These are phyloP conservation scores for Rhododendron mucronatum DNA, from an alignment of 148 eudicot genomes.

Conservation along the genomic window DNA sequence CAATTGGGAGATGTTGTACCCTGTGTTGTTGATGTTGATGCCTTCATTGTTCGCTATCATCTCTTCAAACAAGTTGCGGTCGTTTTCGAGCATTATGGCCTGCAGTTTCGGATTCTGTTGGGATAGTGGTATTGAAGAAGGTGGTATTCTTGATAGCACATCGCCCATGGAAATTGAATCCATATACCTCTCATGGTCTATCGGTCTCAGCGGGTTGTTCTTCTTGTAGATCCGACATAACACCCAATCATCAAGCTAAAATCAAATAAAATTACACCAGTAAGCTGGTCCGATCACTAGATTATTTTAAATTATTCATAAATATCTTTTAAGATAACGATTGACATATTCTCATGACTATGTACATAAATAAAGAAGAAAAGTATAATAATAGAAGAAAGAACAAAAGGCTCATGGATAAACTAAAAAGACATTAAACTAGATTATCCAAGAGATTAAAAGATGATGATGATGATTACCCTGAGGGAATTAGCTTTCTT, in stretches of 20 bases:
- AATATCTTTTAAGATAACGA: background rate
- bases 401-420: constrained; percentile 13
- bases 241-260: constrained; percentile 87
- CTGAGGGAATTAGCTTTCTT: constrained; percentile 49
- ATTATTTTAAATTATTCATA: background rate
- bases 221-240: constrained; percentile 84
- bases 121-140: constrained; percentile 5
- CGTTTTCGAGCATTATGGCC: constrained; percentile 24
- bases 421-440: background rate
- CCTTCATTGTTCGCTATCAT: constrained; percentile 19
- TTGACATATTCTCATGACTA: background rate
- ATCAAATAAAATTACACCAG: background rate
- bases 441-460: background rate
- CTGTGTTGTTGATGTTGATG: background rate
- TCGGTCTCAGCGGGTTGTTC: constrained; percentile 40
- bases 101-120: constrained; percentile 5
- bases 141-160: constrained; percentile 22
- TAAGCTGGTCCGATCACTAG: background rate
- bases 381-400: background rate
- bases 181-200: constrained; percentile 56
- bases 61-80: constrained; percentile 33
- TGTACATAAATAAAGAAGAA: background rate
- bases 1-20: constrained; percentile 4
- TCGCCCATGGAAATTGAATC: constrained; percentile 34
- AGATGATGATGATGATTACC: constrained; percentile 26